Conservation (phyloP, 495 filamentous ascomycete genomes). For the Letharia columbiana region DNA sequence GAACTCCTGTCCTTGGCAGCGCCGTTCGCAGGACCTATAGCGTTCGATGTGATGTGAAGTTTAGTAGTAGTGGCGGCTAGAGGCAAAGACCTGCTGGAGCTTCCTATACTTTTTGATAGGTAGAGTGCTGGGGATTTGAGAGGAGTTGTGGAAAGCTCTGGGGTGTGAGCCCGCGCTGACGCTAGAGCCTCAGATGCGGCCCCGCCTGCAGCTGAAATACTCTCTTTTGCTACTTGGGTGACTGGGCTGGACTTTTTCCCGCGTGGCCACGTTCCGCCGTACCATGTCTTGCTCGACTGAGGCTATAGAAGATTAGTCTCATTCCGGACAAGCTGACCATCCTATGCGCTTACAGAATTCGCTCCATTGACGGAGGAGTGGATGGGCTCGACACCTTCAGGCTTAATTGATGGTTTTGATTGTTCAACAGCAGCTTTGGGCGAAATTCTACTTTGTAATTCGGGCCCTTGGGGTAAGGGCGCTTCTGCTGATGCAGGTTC, state of each 20-base stretch:
- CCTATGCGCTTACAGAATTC: slow-evolving; percentile 6
- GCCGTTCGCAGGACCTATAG: slow-evolving; percentile 34
- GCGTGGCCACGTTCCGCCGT: slow-evolving; percentile 55
- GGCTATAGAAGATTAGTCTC: slow-evolving; percentile 7
- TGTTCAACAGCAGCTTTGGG: slow-evolving; percentile 15
- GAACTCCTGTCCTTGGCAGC: slow-evolving; percentile 45
- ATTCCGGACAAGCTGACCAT: background rate
- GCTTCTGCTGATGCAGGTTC: slow-evolving; percentile 28
- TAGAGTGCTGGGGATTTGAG: slow-evolving; percentile 29
- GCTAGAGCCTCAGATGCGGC: slow-evolving; percentile 33
- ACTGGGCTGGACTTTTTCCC: slow-evolving; percentile 59
- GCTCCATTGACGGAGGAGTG: background rate
- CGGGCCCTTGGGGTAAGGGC: slow-evolving; percentile 31
- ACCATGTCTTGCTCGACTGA: slow-evolving; percentile 46
- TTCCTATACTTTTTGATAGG: slow-evolving; percentile 35
- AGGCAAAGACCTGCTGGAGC: slow-evolving; percentile 41
- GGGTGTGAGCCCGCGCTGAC: slow-evolving; percentile 19
- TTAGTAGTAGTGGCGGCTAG: slow-evolving; percentile 41
- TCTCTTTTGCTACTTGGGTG: slow-evolving; percentile 69
- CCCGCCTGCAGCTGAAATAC: slow-evolving; percentile 53
- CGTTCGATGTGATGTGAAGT: slow-evolving; percentile 43
- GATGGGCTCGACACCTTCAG: background rate
- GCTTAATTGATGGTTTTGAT: background rate
- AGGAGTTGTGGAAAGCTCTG: slow-evolving; percentile 16
- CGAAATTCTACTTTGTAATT: slow-evolving; percentile 26